A percentile compares a stretch with the other conserved stretches of the same genome.
phyloP scores from a whole-genome alignment of 2,329 filamentous ascomycete species.

The Aspergillus piperis region DNA sequence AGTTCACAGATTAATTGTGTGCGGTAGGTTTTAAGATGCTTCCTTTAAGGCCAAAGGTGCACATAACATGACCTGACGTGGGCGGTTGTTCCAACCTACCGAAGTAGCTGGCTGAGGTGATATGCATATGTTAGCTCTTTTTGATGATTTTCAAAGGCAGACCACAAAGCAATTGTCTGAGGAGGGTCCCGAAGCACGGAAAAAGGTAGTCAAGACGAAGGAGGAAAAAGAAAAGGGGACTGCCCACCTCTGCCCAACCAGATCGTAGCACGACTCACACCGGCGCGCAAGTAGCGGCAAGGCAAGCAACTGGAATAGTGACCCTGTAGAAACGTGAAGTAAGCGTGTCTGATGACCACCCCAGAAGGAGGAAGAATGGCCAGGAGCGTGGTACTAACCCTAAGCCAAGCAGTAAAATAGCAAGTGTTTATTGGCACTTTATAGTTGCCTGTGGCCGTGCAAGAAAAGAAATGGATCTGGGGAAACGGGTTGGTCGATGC shows the following conservation, averaged over 20 bases:
- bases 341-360: constrained; percentile 16
- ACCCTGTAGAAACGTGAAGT: not conserved
- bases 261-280: constrained; percentile 13
- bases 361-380: constrained; percentile 9
- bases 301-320: not conserved
- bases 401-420: constrained; percentile 7
- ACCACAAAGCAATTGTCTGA: constrained; percentile 19
- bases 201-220: constrained; percentile 4
- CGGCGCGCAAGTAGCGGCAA: constrained; percentile 4
- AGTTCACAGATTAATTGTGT: not conserved
- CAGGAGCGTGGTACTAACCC: constrained; percentile 12
- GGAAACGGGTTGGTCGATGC: constrained; percentile 31
- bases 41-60: not conserved
- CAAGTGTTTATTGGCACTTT: constrained; percentile 17
- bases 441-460: constrained; percentile 18
- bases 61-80: constrained; percentile 9
- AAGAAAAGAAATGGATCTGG: constrained; percentile 28
- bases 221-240: constrained; percentile 12
- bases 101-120: constrained; percentile 12
- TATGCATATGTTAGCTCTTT: constrained; percentile 19
- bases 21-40: not conserved
- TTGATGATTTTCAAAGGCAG: constrained; percentile 6
- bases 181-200: constrained; percentile 3
- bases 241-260: constrained; percentile 11
- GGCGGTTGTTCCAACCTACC: constrained; percentile 15